A percentile compares a stretch with the other conserved stretches of the same genome.
Conservation (phyloP, 257 asterid species). For the Solanum tarijense region DNA sequence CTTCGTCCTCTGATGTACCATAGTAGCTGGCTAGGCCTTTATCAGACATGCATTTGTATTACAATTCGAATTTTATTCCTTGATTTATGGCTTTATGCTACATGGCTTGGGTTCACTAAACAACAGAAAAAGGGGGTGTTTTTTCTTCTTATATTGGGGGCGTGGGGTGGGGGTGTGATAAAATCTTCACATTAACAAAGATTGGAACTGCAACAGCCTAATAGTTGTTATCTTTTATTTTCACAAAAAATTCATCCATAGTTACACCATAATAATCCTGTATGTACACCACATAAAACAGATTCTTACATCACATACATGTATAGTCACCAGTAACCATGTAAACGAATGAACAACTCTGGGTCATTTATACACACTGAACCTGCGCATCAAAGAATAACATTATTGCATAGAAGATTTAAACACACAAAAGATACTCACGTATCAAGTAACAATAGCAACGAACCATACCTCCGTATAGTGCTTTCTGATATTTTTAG, state of each 20-base stretch:
- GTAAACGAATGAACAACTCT: not conserved
- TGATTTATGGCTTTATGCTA: not conserved
- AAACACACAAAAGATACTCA: not conserved
- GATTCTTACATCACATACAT: not conserved
- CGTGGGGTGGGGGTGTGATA: not conserved
- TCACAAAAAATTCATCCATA: not conserved
- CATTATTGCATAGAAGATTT: not conserved
- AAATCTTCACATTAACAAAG: not conserved
- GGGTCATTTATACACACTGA: not conserved
- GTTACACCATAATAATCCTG: not conserved
- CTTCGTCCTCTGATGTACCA: not conserved
- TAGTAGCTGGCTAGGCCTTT: not conserved
- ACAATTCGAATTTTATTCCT: not conserved
- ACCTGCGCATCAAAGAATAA: not conserved
- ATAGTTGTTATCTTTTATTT: not conserved
- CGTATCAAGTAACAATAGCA: not conserved
- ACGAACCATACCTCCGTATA: not conserved
- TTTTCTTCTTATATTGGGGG: not conserved
- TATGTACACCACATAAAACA: not conserved
- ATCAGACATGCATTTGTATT: not conserved
- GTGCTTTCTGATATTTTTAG: not conserved
- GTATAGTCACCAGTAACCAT: not conserved
- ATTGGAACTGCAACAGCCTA: not conserved
- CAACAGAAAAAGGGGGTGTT: not conserved
- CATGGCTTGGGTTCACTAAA: not conserved